Conservation (phyloP, 306 rosid species). For the Rosa rugosa region DNA sequence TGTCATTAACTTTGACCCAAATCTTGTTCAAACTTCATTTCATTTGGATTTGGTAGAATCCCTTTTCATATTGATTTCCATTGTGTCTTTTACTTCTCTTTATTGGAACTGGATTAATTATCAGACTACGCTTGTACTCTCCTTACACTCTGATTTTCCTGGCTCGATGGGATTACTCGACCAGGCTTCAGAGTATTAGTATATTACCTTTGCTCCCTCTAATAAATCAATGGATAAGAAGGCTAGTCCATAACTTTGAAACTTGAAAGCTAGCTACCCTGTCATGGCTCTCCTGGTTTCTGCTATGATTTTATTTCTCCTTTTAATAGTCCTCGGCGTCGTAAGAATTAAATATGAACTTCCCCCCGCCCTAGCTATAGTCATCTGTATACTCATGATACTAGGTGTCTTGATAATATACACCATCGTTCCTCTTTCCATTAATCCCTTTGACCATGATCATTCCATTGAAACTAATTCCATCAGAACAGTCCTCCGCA, state of each 20-base stretch:
- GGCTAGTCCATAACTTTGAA: not conserved
- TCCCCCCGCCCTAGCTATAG: not conserved
- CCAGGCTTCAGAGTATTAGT: not conserved
- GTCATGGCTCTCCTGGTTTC: not conserved
- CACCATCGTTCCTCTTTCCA: not conserved
- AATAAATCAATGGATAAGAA: not conserved
- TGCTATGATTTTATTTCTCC: not conserved
- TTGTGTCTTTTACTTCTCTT: not conserved
- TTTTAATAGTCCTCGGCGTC: not conserved
- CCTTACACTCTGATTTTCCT: not conserved
- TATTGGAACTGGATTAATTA: not conserved
- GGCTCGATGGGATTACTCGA: not conserved
- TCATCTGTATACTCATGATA: not conserved
- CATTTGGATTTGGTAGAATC: not conserved
- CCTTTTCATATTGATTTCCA: not conserved
- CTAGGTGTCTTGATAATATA: not conserved
- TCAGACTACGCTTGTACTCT: not conserved
- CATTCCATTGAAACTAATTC: not conserved
- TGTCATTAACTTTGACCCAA: too few relatives aligned
- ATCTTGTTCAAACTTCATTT: not conserved
- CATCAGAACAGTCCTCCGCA: not conserved
- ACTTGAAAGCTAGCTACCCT: not conserved
- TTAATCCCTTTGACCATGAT: not conserved
- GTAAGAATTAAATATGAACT: not conserved
- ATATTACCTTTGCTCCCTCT: not conserved